Evolutionary conservation across 768 basidiomycete species (phyloP), one percentile per base, ranked within the genome.

Genomic region (Mycena epipterygia): DNA sequence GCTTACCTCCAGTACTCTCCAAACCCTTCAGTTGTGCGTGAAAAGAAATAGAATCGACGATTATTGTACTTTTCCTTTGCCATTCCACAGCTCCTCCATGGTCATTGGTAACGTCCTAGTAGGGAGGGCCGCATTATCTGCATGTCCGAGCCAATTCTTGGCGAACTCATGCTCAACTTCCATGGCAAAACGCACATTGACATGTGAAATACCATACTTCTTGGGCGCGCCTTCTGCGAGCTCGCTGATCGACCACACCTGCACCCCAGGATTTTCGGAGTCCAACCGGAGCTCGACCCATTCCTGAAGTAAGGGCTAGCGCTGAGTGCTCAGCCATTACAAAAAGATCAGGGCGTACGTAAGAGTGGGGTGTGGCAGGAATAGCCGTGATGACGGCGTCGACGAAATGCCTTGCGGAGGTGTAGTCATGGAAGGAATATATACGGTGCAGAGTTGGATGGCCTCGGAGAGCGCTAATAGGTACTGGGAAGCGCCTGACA

Each of bases 111-210:
- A 23, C 1, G 6, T 12, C 27, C 25, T 49, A 9, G 9, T 2
- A 14, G 7, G 5, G 25, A 13, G 25, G 48, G 13, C 27, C 2
- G 21, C 27, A 16, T 49, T 49, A 12, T 27, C 14, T 2, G 48
- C 48, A 27, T 5, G 11, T 27, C 48, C 48, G 14, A 21, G 11
- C 48, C 48, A 49, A 25, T 49, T 49, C 25, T 13, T 12, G 48
- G 5, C 6, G 14, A 49, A 49, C 27, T 49, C 48, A 25, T 12
- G 11, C 16, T 65, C 35, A 21, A 65, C 23, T 6, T 37, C 25
- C 19, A 65, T 56, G 32, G 49, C 48, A 30, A 30, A 33, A n/a
- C 32, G 35, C 49, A 65, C 42, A 63, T 63, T 33, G 27, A 3
- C 21, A 33, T 13, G 33, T 5, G 61, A 48, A 13, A 35, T 35